These are phyloP conservation scores for Cicer chorassanicum DNA, from an alignment of 306 rosid species.

Conservation along the genomic window DNA sequence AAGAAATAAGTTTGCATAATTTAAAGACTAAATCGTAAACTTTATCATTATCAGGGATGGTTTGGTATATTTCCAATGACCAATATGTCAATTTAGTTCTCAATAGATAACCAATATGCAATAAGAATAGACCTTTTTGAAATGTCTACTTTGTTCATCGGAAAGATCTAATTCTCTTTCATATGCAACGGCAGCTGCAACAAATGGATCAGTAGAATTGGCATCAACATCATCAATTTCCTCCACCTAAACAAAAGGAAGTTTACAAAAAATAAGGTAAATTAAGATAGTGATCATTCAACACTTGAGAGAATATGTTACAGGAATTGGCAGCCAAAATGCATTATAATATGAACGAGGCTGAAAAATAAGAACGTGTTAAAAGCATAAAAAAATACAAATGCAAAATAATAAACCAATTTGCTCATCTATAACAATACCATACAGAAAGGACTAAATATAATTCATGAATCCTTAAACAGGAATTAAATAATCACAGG, in stretches of 20 bases:
- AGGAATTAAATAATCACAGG: conserved; percentile 10
- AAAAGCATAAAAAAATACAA: conserved; percentile 15
- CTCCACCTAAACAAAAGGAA: conserved; percentile 70
- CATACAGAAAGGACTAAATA: conserved; percentile 4
- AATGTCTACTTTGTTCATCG: conserved; percentile 75
- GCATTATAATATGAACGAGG: conserved; percentile 20
- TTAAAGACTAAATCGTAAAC: conserved; percentile 14
- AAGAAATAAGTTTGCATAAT: conserved; percentile 25
- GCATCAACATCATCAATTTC: conserved; percentile 96
- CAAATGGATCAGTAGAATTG: conserved; percentile 77
- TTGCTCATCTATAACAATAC: conserved; percentile 24
- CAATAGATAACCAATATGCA: conserved; percentile 23
- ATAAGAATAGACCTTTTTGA: conserved; percentile 69
- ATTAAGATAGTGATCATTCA: conserved; percentile 29
- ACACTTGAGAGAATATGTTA: conserved; percentile 12
- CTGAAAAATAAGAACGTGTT: conserved; percentile 26
- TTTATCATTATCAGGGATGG: conserved; percentile 7
- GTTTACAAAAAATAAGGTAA: conserved; percentile 14
- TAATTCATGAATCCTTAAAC: conserved; percentile 27
- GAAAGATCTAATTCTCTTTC: conserved; percentile 85
- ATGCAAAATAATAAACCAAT: conserved; percentile 9
- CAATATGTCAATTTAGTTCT: conserved; percentile 18
- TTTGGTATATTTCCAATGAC: conserved; percentile 12
- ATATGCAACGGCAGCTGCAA: conserved; percentile 90
- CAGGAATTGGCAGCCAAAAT: conserved; percentile 11